Evolutionary conservation across 2,329 filamentous ascomycete genomes (phyloP), one percentile per base, ranked within the genome.

Genomic region (Cladosporium sphaerospermum): DNA sequence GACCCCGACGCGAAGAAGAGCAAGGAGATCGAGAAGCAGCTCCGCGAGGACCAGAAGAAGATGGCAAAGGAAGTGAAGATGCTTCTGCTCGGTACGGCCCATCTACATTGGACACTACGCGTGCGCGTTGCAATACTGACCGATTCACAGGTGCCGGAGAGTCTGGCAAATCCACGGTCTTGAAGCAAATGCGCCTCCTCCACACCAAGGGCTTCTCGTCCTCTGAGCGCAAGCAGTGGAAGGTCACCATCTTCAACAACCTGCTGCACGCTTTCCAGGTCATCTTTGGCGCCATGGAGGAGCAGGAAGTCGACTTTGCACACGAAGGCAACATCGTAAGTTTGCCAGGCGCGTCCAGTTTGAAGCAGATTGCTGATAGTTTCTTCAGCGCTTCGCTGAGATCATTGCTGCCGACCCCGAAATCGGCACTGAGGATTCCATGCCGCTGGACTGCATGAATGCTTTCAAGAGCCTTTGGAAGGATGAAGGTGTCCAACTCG

Each of bases 141-240:
- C 51, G 42, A 43, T 42, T 47, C 52, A 43, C 54, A 96, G 91
- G 92, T 71, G 92, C 92, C 64, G 92, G 92, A 67, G 92, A 97
- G 74, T 93, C 87, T 55, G 89, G 92, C 60, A 97, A 97, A 74
- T 96, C 92, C 8, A 97, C 92, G 1, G 91, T 97, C 55, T 82
- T 97, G 60, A 97, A 97, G 76, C 92, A 97, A 78, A 97, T 99
- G 93, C 92, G 92, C 71, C 84, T 99, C 71, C 96, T 99, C 63
- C 93, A 97, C 70, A 84, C 89, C 11, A 85, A 90, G 70, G 92
- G 93, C 47, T 97, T 97, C 75, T 89, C 84, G 66, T 87, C 88
- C 64, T 84, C 82, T 59, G 93, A 97, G 71, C 88, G 90, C 70
- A 83, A 95, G 60, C 89, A 96, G 77, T 95, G 89, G 80, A 90